Evolutionary conservation across 148 eudicot genomes (phyloP), one percentile per base, ranked within the genome.

Genomic region (Spergularia marina): DNA sequence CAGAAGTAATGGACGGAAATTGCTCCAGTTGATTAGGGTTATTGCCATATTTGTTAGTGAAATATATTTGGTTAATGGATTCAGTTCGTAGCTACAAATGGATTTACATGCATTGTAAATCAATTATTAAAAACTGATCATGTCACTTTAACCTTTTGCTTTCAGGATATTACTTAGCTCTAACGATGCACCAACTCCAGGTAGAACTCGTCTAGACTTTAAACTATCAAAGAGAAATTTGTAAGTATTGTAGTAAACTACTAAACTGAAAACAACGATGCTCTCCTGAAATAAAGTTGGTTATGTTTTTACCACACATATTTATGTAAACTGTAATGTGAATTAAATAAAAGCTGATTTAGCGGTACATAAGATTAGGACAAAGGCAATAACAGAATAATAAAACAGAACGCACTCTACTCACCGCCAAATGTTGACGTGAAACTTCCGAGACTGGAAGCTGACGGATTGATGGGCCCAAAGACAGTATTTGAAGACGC

Each of bases 341-440:
- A 30, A 30, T 30, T 30, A 30, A 30, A 30, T 30, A 60, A 20
- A 21, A 16, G 18, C 11, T n/a, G 36, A 18, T 51, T 21, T 11
- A 63, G 1, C 39, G 41, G 34, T 30, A 30, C 34, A 56, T 60
- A 18, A 76, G 10, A 47, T 25, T 61, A 62, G 17, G 12, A 5
- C 34, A 30, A 18, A 49, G 36, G 30, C 41, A 14, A 18, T 30
- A 44, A 16, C 9, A 49, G 10, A 75, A 53, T 20, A 52, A 12
- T 25, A 14, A 17, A 67, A 16, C 65, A 7, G 41, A 67, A 55
- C 55, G 41, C 57, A 10, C 11, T 20, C 8, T 23, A 56, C 81
- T 78, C 25, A 78, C 76, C 81, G 64, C 65, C 17, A 65, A 23
- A 44, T 39, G 21, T 20, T 12, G 79, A 34, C 63, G 76, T 53